A percentile compares a stretch with the other conserved stretches of the same genome.
Evolutionary conservation across 192 early-diverging fungal species (phyloP).

Genomic region (Entomortierella beljakovae): DNA sequence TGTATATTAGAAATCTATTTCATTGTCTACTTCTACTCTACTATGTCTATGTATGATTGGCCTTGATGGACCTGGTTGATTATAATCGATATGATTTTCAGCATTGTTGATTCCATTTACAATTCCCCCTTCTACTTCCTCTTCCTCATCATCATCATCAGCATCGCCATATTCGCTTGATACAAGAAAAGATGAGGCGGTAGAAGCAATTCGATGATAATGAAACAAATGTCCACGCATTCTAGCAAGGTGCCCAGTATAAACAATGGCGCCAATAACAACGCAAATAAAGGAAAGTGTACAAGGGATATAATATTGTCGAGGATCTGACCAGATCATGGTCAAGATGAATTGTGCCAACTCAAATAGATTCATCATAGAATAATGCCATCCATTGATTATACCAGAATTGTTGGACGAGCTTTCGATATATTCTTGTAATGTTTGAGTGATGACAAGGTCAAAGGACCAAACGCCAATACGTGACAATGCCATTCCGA

Average conservation of each 20-base stretch:
- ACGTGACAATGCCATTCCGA: slow-evolving; percentile 50
- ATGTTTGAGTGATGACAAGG: slow-evolving; percentile 46
- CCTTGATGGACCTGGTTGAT: slow-evolving; percentile 10
- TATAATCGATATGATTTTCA: neutral
- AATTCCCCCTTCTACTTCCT: neutral
- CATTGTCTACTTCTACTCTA: neutral
- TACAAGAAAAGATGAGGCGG: slow-evolving; percentile 5
- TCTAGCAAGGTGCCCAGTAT: slow-evolving; percentile 21
- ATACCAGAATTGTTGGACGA: slow-evolving; percentile 25
- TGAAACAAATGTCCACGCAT: slow-evolving; percentile 54
- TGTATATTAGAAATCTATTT: slow-evolving; percentile 4
- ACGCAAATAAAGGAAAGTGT: slow-evolving; percentile 42
- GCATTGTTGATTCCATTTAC: neutral
- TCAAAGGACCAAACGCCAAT: slow-evolving; percentile 54
- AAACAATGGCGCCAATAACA: slow-evolving; percentile 36
- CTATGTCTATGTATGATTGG: slow-evolving; percentile 11
- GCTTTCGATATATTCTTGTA: slow-evolving; percentile 36
- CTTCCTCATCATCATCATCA: neutral
- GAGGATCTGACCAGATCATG: slow-evolving; percentile 51
- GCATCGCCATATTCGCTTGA: neutral
- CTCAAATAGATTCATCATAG: slow-evolving; percentile 49
- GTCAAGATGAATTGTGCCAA: slow-evolving; percentile 33
- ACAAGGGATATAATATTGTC: slow-evolving; percentile 46
- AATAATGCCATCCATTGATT: slow-evolving; percentile 51
- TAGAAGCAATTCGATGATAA: slow-evolving; percentile 40